Evolutionary conservation across 1,284 basidiomycete species (phyloP).

Genomic region (Apiotrichum mycotoxinovorans): DNA sequence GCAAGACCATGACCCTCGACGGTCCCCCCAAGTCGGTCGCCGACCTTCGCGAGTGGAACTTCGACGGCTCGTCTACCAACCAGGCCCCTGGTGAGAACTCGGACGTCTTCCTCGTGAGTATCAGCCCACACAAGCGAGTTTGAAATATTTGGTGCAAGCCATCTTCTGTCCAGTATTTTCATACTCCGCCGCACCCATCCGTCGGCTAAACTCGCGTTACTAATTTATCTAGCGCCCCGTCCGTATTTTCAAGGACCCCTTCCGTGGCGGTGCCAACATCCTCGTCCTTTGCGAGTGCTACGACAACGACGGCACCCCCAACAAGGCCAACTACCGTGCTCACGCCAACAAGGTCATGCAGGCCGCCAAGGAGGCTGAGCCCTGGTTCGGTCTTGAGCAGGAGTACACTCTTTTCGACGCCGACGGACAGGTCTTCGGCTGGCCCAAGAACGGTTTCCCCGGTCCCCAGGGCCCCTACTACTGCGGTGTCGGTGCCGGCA

Average conservation of each 20-base stretch:
- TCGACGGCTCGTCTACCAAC: conserved; percentile 95
- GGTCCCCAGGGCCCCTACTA: conserved; percentile 99
- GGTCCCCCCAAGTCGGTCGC: conserved; percentile 41
- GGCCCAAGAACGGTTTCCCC: conserved; percentile 99
- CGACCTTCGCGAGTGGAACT: conserved; percentile 86
- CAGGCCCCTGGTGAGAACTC: conserved; percentile 94
- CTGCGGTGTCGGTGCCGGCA: conserved; percentile 96
- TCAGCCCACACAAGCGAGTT: not conserved
- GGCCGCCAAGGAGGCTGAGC: conserved; percentile 68
- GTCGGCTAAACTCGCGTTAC: not conserved
- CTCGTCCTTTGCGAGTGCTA: conserved; percentile 95
- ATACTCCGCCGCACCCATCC: not conserved
- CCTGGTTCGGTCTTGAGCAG: conserved; percentile 99
- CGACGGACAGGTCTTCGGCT: conserved; percentile 88
- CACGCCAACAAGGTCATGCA: conserved; percentile 91
- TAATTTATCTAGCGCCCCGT: conserved; percentile 63
- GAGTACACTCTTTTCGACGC: conserved; percentile 97
- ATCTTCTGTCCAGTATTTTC: not conserved
- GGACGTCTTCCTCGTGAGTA: conserved; percentile 79
- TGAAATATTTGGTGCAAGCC: not conserved
- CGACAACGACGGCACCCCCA: conserved; percentile 98
- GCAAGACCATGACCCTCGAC: conserved; percentile 71
- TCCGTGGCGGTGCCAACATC: conserved; percentile 98
- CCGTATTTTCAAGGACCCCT: conserved; percentile 97
- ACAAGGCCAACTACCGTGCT: conserved; percentile 93